A percentile compares a stretch with the other conserved stretches of the same genome.
phyloP scores from a whole-genome alignment of 352 stramenopile species.

The Globisporangium camurandrum region DNA sequence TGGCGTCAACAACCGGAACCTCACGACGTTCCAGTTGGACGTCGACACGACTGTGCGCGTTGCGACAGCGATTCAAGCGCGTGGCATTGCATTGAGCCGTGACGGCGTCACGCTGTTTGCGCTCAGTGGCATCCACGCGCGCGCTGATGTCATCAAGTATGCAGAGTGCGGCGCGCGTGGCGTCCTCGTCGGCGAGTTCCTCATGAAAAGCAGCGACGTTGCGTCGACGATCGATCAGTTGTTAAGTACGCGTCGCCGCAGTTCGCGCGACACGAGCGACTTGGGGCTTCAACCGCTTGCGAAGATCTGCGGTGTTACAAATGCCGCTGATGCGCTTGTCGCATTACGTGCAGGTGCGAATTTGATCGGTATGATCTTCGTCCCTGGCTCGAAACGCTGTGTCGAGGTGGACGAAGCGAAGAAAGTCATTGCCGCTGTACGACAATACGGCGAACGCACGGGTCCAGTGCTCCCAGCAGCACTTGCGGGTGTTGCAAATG shows the following conservation, averaged over 20 bases:
- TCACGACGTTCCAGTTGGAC: conserved; percentile 98
- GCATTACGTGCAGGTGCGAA: conserved; percentile 91
- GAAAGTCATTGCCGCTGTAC: conserved; percentile 88
- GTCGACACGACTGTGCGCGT: conserved; percentile 92
- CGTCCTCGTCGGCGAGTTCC: conserved; percentile 95
- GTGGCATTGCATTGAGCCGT: conserved; percentile 57
- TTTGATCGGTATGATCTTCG: conserved; percentile 97
- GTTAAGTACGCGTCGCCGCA: conserved; percentile 27
- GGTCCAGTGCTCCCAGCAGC: conserved; percentile 45
- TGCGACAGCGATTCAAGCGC: conserved; percentile 68
- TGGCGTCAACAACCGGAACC: conserved; percentile 98
- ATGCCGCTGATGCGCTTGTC: conserved; percentile 87
- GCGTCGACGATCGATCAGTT: conserved; percentile 79
- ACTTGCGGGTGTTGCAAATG: conserved; percentile 25
- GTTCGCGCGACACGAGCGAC: conserved; percentile 22
- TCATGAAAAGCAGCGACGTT: conserved; percentile 95
- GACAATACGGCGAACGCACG: conserved; percentile 91
- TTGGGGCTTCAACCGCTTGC: conserved; percentile 42
- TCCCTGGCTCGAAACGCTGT: conserved; percentile 85
- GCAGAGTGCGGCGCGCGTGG: conserved; percentile 85
- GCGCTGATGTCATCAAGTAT: conserved; percentile 88
- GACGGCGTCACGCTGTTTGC: conserved; percentile 87
- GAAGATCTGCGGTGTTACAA: conserved; percentile 96
- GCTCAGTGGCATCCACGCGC: conserved; percentile 94
- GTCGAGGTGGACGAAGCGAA: conserved; percentile 80